These are phyloP conservation scores for Peronospora belbahrii DNA, from an alignment of 352 stramenopile genomes.

Conservation along the genomic window DNA sequence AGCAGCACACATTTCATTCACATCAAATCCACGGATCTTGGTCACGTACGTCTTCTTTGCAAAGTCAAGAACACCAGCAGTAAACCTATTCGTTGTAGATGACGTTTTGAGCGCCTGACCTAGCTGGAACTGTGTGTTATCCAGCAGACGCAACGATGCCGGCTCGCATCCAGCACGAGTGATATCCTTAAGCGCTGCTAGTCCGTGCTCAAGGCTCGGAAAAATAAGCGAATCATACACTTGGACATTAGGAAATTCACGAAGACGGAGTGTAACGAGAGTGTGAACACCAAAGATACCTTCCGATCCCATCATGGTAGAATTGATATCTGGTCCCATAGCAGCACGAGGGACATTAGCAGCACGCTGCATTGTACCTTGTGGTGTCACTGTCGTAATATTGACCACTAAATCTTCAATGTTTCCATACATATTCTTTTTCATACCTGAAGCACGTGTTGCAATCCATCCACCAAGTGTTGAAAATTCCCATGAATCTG, in stretches of 20 bases:
- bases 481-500: conserved; percentile 91
- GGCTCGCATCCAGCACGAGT: conserved; percentile 56
- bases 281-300: conserved; percentile 93
- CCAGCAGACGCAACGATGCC: conserved; percentile 87
- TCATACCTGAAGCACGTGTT: conserved; percentile 91
- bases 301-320: conserved; percentile 87
- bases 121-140: conserved; percentile 93
- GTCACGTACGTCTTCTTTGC: conserved; percentile 84
- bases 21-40: conserved; percentile 65
- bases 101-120: conserved; percentile 86
- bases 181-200: conserved; percentile 79
- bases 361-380: conserved; percentile 45
- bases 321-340: conserved; percentile 85
- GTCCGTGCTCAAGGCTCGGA: conserved; percentile 64
- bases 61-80: conserved; percentile 49
- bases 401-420: conserved; percentile 91
- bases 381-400: conserved; percentile 64
- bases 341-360: conserved; percentile 68
- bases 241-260: conserved; percentile 64
- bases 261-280: conserved; percentile 89
- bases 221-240: conserved; percentile 91
- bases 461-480: conserved; percentile 90
- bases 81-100: conserved; percentile 34
- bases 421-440: conserved; percentile 92
- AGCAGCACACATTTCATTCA: conserved; percentile 71